These are phyloP conservation scores for Lasiodiplodia hormozganensis DNA, from an alignment of 2,329 filamentous ascomycete species.

Conservation along the genomic window DNA sequence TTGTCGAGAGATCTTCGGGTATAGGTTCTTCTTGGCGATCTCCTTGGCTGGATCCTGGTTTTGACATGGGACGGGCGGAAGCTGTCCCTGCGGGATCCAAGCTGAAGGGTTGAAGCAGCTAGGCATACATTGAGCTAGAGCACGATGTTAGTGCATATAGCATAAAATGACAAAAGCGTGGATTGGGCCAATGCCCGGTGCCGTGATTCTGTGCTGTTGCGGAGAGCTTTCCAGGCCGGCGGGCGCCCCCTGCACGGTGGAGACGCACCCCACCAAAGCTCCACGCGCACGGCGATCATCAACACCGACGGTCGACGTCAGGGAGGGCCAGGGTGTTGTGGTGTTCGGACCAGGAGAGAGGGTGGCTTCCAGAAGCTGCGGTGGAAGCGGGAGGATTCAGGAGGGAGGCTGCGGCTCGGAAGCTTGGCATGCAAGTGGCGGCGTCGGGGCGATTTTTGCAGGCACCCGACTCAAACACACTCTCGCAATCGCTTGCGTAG, in stretches of 20 bases:
- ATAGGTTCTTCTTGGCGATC: background rate
- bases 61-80: background rate
- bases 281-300: conserved; percentile 17
- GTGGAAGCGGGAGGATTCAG: background rate
- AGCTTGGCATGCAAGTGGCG: conserved; percentile 26
- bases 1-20: background rate
- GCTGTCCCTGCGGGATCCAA: background rate
- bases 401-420: conserved; percentile 22
- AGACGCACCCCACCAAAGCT: conserved; percentile 15
- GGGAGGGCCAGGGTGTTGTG: background rate
- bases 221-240: background rate
- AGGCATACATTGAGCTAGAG: background rate
- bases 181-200: background rate
- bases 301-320: conserved; percentile 14
- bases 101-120: background rate
- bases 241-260: conserved; percentile 21
- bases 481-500: conserved; percentile 4
- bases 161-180: background rate
- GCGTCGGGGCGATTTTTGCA: background rate
- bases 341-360: background rate
- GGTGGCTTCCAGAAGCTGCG: background rate
- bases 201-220: background rate
- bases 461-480: conserved; percentile 20
- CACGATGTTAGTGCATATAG: conserved; percentile 1
- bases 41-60: background rate